A percentile compares a stretch with the other conserved stretches of the same genome.
These are phyloP conservation scores for Ceratobasidium sp. DNA, from an alignment of 1,284 basidiomycete species.

Conservation along the genomic window DNA sequence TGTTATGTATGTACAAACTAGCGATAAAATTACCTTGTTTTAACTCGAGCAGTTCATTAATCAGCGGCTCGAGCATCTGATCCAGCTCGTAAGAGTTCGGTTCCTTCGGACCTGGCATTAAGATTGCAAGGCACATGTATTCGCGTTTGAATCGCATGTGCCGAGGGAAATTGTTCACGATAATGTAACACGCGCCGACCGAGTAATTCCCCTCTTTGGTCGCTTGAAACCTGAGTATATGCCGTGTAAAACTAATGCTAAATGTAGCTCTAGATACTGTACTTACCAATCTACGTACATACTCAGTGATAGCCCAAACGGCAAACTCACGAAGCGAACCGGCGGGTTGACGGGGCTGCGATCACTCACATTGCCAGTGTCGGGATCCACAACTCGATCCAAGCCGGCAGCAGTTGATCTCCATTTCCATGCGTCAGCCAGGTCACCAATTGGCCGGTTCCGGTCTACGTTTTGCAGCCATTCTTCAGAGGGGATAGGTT, in stretches of 20 bases:
- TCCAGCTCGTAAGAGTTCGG: not conserved
- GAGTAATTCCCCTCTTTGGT: conserved; percentile 27
- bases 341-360: not conserved
- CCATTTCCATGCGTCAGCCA: not conserved
- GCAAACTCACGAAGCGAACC: conserved; percentile 21
- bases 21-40: conserved; percentile 11
- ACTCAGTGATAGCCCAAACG: conserved; percentile 14
- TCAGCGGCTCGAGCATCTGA: conserved; percentile 24
- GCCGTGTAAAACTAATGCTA: too few relatives aligned
- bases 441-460: conserved; percentile 1
- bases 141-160: conserved; percentile 29
- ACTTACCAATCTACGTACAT: conserved; percentile 28
- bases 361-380: not conserved
- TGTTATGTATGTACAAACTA: too few relatives aligned
- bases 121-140: conserved; percentile 9
- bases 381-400: not conserved
- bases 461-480: not conserved
- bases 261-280: too few relatives aligned
- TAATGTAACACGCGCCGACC: conserved; percentile 29
- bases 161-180: conserved; percentile 25
- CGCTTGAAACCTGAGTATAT: conserved; percentile 36
- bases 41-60: conserved; percentile 29
- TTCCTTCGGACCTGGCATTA: conserved; percentile 38
- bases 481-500: not conserved
- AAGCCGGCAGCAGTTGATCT: not conserved